phyloP scores from a whole-genome alignment of 768 basidiomycete species.

The Lanmaoa pseudosensibilis region DNA sequence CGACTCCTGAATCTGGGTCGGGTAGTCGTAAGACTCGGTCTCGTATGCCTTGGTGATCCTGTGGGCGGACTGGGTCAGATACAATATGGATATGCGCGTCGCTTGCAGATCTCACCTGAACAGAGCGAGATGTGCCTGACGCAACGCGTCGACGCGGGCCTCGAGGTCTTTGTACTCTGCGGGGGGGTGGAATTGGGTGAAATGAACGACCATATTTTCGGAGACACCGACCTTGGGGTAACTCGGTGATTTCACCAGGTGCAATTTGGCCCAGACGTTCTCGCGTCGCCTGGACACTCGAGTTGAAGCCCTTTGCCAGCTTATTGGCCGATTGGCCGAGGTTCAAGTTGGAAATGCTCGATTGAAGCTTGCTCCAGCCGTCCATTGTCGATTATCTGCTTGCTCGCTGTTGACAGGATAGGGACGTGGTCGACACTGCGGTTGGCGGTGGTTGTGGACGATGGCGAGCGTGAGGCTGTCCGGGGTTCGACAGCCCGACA shows the following conservation, averaged over 20 bases:
- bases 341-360: conserved; percentile 64
- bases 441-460: conserved; percentile 8
- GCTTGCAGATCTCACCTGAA: conserved; percentile 61
- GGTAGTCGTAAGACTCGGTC: conserved; percentile 86
- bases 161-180: conserved; percentile 98
- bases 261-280: conserved; percentile 91
- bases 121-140: conserved; percentile 68
- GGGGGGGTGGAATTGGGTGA: neutral
- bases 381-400: conserved; percentile 35
- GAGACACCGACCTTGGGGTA: conserved; percentile 70
- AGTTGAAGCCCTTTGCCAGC: conserved; percentile 76
- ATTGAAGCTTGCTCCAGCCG: conserved; percentile 67
- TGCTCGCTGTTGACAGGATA: neutral
- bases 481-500: conserved; percentile 9
- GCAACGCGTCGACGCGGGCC: conserved; percentile 89
- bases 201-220: neutral
- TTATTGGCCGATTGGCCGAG: conserved; percentile 73
- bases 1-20: conserved; percentile 84
- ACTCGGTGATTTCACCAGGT: conserved; percentile 92
- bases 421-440: neutral
- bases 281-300: conserved; percentile 80
- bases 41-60: conserved; percentile 91
- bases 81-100: neutral
- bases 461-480: neutral
- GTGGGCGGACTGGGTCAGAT: neutral